These are phyloP conservation scores for Ascodesmis nigricans DNA, from an alignment of 495 filamentous ascomycete species.

Conservation along the genomic window DNA sequence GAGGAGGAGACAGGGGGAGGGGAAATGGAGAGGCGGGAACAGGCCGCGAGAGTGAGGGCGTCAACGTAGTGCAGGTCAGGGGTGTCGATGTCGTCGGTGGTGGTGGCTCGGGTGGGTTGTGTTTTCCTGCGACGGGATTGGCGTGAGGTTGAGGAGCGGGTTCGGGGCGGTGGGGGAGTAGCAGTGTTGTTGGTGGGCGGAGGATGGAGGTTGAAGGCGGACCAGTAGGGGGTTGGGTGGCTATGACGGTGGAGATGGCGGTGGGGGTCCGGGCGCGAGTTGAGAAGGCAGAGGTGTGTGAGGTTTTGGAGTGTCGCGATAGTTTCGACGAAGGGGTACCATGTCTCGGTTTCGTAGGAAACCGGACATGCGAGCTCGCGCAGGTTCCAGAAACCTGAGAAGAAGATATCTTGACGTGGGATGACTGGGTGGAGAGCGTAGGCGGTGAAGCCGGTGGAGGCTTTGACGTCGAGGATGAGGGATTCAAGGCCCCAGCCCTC, in stretches of 20 bases:
- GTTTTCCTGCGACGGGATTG: background rate
- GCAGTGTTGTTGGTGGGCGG: conserved; percentile 1
- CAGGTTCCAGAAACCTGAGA: conserved; percentile 2
- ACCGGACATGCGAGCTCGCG: conserved; percentile 3
- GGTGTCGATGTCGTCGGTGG: background rate
- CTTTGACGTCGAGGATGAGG: background rate
- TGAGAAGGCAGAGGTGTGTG: background rate
- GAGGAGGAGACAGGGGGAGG: conserved; percentile 1
- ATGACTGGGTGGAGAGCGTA: no score
- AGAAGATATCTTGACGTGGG: conserved; percentile 2
- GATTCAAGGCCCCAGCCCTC: conserved; percentile 4
- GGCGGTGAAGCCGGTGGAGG: background rate
- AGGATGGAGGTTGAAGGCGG: background rate
- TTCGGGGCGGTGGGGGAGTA: background rate
- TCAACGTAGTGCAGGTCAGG: conserved; percentile 3
- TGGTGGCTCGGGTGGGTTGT: no score
- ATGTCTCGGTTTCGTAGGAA: background rate
- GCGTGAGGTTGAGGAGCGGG: background rate
- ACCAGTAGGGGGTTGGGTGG: background rate
- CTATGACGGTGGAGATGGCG: background rate
- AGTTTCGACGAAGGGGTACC: conserved; percentile 1
- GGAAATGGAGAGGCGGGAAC: conserved; percentile 1
- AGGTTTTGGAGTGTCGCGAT: conserved; percentile 2
- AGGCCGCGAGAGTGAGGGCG: background rate
- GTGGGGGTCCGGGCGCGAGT: conserved; percentile 1